These are phyloP conservation scores for Apiospora rasikravindrae DNA, from an alignment of 2,329 filamentous ascomycete genomes.

Conservation along the genomic window DNA sequence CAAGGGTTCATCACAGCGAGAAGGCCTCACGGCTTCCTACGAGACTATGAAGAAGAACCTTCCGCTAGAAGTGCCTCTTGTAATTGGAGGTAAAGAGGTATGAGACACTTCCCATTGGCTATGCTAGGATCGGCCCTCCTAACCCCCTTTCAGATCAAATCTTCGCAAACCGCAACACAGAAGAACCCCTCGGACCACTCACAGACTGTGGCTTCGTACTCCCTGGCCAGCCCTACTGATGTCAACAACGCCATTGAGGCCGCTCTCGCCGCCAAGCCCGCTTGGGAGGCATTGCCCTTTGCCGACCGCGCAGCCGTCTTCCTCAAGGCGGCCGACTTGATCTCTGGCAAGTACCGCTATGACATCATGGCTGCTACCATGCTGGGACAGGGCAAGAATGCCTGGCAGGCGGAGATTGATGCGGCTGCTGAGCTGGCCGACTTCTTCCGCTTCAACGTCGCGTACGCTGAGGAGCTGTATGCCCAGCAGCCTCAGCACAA, in stretches of 20 bases:
- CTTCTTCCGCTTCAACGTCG: conserved; percentile 92
- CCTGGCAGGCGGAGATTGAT: conserved; percentile 99
- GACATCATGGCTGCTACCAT: conserved; percentile 96
- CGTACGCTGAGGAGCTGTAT: conserved; percentile 92
- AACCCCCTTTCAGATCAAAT: conserved; percentile 64
- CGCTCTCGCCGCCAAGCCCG: conserved; percentile 82
- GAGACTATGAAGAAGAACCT: conserved; percentile 70
- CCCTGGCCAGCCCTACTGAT: conserved; percentile 77
- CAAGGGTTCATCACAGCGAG: conserved; percentile 80
- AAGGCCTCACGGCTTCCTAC: conserved; percentile 76
- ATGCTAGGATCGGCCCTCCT: conserved; percentile 15
- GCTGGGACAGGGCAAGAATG: conserved; percentile 96
- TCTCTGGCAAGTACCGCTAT: conserved; percentile 92
- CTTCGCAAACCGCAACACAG: conserved; percentile 70
- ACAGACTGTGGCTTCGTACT: conserved; percentile 79
- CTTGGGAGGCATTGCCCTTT: conserved; percentile 88
- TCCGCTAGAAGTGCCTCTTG: conserved; percentile 79
- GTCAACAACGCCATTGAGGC: conserved; percentile 81
- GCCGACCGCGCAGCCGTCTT: conserved; percentile 91
- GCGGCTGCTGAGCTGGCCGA: conserved; percentile 90
- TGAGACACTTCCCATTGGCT: too few relatives aligned
- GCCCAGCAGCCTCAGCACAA: conserved; percentile 85
- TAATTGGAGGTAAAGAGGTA: conserved; percentile 83
- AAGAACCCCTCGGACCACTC: conserved; percentile 83
- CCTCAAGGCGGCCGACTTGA: conserved; percentile 91